Evolutionary conservation across 2,329 filamentous ascomycete species (phyloP), one percentile per base, ranked within the genome.

Genomic region (Myrmaecium sp.): DNA sequence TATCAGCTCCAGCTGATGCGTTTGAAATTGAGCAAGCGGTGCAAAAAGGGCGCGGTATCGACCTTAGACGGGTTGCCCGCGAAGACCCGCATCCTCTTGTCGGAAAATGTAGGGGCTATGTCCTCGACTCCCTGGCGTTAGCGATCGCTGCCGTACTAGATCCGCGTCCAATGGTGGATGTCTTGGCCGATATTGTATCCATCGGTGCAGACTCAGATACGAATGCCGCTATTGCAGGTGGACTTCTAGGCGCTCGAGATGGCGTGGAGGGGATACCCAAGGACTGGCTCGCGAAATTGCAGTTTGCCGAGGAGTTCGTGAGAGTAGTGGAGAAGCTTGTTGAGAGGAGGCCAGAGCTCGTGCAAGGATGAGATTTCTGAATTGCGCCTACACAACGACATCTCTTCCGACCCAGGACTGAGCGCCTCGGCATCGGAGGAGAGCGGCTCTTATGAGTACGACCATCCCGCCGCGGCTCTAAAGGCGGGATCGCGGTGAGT

Each of bases 191-290:
- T 35, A 50, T 62, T 12, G 54, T 62, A 5, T 37, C 54, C 4
- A 41, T 62, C 17, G 58, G 60, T 2, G 38, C 36, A 10, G 58
- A 63, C 29, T 55, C 57, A 1, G 60, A 63, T 32, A 61, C 58
- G 7, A 62, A 62, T 28, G 57, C 36, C 0, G 58, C 58, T 0
- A 51, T 62, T 21, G 55, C 58, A 0, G 58, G 59, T 1, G 58
- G 58, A 0, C 33, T 62, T 3, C 30, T 63, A 2, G 59, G 59
- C 0, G 59, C 57, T 2, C 40, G 56, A 14, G 56, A 61, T 25
- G 60, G 60, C 3, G 39, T 49, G 3, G 40, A 47, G 2, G 51
- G 42, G 4, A 51, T 63, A n/a, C 58, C 58, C 1, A 13, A 25
- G n/a, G 18, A 39, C 9, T 63, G 60, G 59, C 39, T 42, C 27